Conservation (phyloP, 345 rosid species). For the Heritiera littoralis region DNA sequence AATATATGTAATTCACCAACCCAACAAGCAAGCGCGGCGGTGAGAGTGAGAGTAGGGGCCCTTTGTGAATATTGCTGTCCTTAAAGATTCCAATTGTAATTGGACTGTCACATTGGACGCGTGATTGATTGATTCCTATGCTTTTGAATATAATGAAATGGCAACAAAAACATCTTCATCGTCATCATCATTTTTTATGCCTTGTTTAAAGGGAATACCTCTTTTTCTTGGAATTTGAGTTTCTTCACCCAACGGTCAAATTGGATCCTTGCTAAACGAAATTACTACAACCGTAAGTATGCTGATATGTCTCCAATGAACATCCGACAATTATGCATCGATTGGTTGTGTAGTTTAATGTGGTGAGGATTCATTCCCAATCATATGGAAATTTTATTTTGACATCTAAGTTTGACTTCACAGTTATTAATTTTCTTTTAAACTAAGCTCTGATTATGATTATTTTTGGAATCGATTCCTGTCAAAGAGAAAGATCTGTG, state of each 20-base stretch:
- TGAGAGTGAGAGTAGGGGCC: background rate
- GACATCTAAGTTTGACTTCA: too few species aligned
- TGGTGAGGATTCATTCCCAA: too few species aligned
- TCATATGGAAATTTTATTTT: too few species aligned
- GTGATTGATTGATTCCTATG: slow-evolving; percentile 4
- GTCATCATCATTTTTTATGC: background rate
- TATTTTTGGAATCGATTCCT: too few species aligned
- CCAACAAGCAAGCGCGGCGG: slow-evolving; percentile 7
- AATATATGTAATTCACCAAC: background rate
- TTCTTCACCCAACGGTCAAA: background rate
- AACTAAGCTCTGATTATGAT: too few species aligned
- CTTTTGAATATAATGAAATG: background rate
- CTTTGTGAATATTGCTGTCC: background rate
- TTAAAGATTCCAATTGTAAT: slow-evolving; percentile 4
- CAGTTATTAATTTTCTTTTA: too few species aligned
- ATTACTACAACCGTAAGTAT: background rate
- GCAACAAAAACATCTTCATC: slow-evolving; percentile 2
- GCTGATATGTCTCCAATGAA: background rate
- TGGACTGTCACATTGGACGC: slow-evolving; percentile 13
- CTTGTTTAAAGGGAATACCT: background rate
- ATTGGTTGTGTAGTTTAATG: too few species aligned
- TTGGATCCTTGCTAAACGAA: background rate
- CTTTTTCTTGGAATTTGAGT: slow-evolving; percentile 9
- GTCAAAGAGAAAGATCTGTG: too few species aligned
- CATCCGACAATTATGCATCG: too few species aligned